These are phyloP conservation scores for Bipolaris oryzae DNA, from an alignment of 2,329 filamentous ascomycete species.

Conservation along the genomic window DNA sequence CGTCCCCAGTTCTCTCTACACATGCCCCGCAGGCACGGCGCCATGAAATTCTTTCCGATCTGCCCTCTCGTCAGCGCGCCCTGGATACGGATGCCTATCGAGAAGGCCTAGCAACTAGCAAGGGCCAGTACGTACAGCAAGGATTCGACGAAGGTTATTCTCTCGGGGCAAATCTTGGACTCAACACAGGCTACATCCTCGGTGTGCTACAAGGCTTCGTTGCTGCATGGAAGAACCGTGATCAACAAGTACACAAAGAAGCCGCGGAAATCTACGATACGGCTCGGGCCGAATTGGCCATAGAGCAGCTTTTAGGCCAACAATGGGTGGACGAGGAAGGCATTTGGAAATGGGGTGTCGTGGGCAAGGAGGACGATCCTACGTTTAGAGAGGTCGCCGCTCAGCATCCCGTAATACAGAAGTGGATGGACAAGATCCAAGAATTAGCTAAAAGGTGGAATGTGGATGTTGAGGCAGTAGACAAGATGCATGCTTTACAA, in stretches of 20 bases:
- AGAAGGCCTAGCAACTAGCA: slow-evolving; percentile 80
- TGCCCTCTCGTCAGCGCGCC: slow-evolving; percentile 73
- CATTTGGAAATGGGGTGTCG: slow-evolving; percentile 70
- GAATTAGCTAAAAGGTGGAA: slow-evolving; percentile 52
- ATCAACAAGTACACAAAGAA: slow-evolving; percentile 34
- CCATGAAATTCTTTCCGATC: slow-evolving; percentile 66
- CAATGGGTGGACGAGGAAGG: slow-evolving; percentile 74
- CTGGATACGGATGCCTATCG: slow-evolving; percentile 89
- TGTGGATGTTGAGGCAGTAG: slow-evolving; percentile 48
- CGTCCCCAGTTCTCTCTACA: slow-evolving; percentile 41
- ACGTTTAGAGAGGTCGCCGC: slow-evolving; percentile 59
- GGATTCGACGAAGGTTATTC: slow-evolving; percentile 93
- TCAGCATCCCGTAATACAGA: slow-evolving; percentile 69
- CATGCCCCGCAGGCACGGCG: slow-evolving; percentile 3
- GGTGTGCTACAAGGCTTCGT: slow-evolving; percentile 77
- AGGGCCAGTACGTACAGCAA: slow-evolving; percentile 75
- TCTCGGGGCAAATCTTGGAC: slow-evolving; percentile 80
- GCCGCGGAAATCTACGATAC: slow-evolving; percentile 41
- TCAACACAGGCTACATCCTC: slow-evolving; percentile 73
- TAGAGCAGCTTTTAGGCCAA: slow-evolving; percentile 66
- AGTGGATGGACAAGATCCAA: slow-evolving; percentile 61
- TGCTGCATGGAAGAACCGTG: slow-evolving; percentile 51
- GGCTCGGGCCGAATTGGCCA: slow-evolving; percentile 65
- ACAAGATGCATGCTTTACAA: slow-evolving; percentile 43
- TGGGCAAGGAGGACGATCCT: slow-evolving; percentile 41